phyloP scores from a whole-genome alignment of 352 stramenopile species.

The Globisporangium parvum region DNA sequence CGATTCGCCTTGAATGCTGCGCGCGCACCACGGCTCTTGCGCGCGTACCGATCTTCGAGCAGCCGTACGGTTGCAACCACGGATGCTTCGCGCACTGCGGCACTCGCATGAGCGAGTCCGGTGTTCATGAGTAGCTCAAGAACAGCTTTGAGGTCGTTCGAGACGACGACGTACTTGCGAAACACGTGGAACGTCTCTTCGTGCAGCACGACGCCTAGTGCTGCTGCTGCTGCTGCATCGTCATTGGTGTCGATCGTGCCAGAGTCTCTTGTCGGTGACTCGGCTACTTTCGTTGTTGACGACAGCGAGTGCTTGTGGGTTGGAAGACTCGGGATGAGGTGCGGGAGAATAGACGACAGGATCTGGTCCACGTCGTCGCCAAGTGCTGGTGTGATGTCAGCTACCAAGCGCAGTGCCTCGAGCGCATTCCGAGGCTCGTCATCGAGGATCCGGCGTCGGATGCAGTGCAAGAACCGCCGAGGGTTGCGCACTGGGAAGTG shows the following conservation, averaged over 20 bases:
- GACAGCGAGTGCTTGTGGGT: background rate
- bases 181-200: slow-evolving; percentile 64
- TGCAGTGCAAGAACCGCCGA: slow-evolving; percentile 62
- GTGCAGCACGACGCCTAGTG: slow-evolving; percentile 19
- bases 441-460: slow-evolving; percentile 49
- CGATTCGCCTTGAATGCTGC: slow-evolving; percentile 12
- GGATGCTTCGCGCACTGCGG: slow-evolving; percentile 40
- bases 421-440: slow-evolving; percentile 30
- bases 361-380: slow-evolving; percentile 63
- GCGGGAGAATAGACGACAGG: slow-evolving; percentile 55
- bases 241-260: slow-evolving; percentile 8
- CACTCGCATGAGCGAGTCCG: slow-evolving; percentile 34
- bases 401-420: slow-evolving; percentile 53
- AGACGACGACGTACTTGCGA: slow-evolving; percentile 49
- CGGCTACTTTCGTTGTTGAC: background rate
- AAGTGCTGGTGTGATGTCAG: slow-evolving; percentile 61
- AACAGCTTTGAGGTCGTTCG: slow-evolving; percentile 53
- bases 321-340: slow-evolving; percentile 47
- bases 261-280: background rate
- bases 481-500: slow-evolving; percentile 70
- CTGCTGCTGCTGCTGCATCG: background rate
- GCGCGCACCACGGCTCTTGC: slow-evolving; percentile 9
- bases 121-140: slow-evolving; percentile 57
- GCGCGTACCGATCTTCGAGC: slow-evolving; percentile 47
- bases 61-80: slow-evolving; percentile 40